Evolutionary conservation across 73 alveolate species (phyloP), one percentile per base, ranked within the genome.

Genomic region (Paramecium octaurelia): DNA sequence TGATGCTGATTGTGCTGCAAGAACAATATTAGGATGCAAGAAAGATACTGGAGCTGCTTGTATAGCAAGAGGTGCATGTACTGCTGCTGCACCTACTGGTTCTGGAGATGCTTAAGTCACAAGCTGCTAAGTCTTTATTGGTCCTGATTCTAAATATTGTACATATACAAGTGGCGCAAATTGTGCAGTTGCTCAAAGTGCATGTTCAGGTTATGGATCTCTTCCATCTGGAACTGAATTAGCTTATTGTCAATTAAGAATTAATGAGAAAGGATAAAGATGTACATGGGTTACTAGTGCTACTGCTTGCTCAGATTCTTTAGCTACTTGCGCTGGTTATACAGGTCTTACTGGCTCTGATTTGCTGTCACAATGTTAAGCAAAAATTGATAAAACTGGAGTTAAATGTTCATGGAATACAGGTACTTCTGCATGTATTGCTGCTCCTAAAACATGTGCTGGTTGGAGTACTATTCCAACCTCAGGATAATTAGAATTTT

Each of bases 391-490:
- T 64, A 1, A 27, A 34, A 50, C n/a, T 64, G 84, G 50, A 11
- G 84, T 64, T 23, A 23, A 12, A 14, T 64, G 84, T 48, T 64
- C 46, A 64, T 64, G 84, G 46, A 34, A 64, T 12, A 6, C 0
- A 14, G 84, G 54, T 64, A 27, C 44, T 64, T 6, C 44, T 64
- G 46, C 27, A 31, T 64, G 84, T 27, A 34, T 64, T 24, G 23
- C 84, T 64, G 42, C 42, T 64, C 84, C 84, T 27, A 64, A 64
- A 34, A 64, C 84, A 9, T 64, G 84, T 64, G 48, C 84, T 12
- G 84, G 12, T 18, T 54, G 69, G 69, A 54, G 4, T 64, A 64
- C 9, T 64, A 1, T 34, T 5, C 84, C 84, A 31, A 12, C 42
- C 0, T 64, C 84, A 12, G 44, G 24, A 31, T 27, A 27, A 64